These are phyloP conservation scores for Coemansia sp. DNA, from an alignment of 192 early-diverging fungal species.

Conservation along the genomic window DNA sequence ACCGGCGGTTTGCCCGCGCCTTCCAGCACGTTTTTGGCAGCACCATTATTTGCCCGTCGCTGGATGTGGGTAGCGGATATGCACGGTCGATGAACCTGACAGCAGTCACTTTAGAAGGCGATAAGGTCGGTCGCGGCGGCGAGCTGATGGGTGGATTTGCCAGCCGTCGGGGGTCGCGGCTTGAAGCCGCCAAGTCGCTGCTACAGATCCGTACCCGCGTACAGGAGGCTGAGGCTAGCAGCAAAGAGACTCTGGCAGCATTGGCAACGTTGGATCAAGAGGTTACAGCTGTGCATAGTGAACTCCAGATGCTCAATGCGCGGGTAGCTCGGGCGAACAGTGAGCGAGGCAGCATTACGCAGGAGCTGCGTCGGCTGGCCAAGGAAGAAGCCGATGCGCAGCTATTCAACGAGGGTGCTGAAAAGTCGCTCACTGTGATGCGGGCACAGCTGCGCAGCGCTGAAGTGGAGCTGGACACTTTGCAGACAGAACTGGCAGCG, in stretches of 20 bases:
- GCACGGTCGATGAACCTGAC: slow-evolving; percentile 75
- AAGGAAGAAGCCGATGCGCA: slow-evolving; percentile 62
- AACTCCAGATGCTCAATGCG: slow-evolving; percentile 58
- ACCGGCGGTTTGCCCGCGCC: slow-evolving; percentile 66
- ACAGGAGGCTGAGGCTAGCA: slow-evolving; percentile 21
- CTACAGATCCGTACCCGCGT: slow-evolving; percentile 24
- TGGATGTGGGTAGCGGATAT: slow-evolving; percentile 78
- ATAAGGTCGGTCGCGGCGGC: slow-evolving; percentile 89
- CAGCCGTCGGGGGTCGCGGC: slow-evolving; percentile 67
- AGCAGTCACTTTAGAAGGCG: slow-evolving; percentile 88
- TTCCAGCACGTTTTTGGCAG: slow-evolving; percentile 92
- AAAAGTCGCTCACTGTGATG: slow-evolving; percentile 35
- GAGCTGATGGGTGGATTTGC: slow-evolving; percentile 88
- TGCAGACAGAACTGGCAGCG: slow-evolving; percentile 60
- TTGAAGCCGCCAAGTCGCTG: slow-evolving; percentile 69
- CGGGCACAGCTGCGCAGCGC: slow-evolving; percentile 29
- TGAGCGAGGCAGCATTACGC: slow-evolving; percentile 57
- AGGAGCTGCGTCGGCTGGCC: slow-evolving; percentile 58
- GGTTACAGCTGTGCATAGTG: slow-evolving; percentile 60
- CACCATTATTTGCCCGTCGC: slow-evolving; percentile 78
- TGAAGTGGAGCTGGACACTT: slow-evolving; percentile 55
- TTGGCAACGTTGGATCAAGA: slow-evolving; percentile 56
- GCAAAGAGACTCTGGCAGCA: slow-evolving; percentile 24
- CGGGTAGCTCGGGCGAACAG: slow-evolving; percentile 54
- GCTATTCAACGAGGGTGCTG: slow-evolving; percentile 26